A percentile compares a stretch with the other conserved stretches of the same genome.
Evolutionary conservation across 83 land plant species (phyloP).

Genomic region (Diphasiastrum complanatum): DNA sequence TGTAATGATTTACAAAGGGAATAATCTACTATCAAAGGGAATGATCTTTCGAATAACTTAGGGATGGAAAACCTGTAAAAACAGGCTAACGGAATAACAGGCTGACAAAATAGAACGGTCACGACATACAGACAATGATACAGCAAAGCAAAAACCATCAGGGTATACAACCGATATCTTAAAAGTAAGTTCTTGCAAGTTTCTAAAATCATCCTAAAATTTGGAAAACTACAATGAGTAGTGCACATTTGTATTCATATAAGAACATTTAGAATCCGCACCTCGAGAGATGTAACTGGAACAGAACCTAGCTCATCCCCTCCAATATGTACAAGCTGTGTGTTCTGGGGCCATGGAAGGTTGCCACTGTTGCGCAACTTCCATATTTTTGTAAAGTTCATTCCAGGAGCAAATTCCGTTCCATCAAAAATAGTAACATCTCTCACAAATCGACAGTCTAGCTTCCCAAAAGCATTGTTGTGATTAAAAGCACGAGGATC

Average conservation of each 20-base stretch:
- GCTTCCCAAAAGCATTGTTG: slow-evolving; percentile 16
- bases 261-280: neutral
- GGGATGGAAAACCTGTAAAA: too few relatives aligned
- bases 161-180: too few relatives aligned
- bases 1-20: too few relatives aligned
- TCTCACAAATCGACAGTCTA: slow-evolving; percentile 50
- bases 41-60: too few relatives aligned
- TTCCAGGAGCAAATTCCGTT: slow-evolving; percentile 45
- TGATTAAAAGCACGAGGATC: neutral
- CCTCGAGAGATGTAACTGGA: neutral
- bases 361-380: slow-evolving; percentile 56
- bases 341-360: slow-evolving; percentile 40
- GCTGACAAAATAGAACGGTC: too few relatives aligned
- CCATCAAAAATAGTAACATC: slow-evolving; percentile 65
- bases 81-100: too few relatives aligned
- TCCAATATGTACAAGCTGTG: slow-evolving; percentile 54
- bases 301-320: slow-evolving; percentile 42
- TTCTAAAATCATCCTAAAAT: too few relatives aligned
- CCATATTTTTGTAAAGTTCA: slow-evolving; percentile 69
- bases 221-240: too few relatives aligned
- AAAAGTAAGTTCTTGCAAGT: too few relatives aligned
- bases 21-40: too few relatives aligned
- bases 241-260: neutral
- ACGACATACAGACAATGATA: too few relatives aligned
- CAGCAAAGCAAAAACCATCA: too few relatives aligned